These are phyloP conservation scores for Penicillium lagena DNA, from an alignment of 495 filamentous ascomycete genomes.

Conservation along the genomic window DNA sequence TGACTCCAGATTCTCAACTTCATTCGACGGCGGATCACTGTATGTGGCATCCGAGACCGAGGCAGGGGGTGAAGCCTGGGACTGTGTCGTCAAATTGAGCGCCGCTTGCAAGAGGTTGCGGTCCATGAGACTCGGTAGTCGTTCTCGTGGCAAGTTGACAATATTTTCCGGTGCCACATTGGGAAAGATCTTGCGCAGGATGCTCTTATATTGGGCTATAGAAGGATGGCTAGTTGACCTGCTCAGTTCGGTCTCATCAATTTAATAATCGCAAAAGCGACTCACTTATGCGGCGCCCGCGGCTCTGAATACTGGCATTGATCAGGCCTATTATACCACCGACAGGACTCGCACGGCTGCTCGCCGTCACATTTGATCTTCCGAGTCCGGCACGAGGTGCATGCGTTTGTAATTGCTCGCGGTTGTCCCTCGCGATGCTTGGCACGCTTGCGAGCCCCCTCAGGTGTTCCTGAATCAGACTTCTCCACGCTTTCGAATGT, in stretches of 20 bases:
- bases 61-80: conserved; percentile 4
- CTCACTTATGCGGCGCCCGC: conserved; percentile 7
- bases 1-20: conserved; percentile 8
- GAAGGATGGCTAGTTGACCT: too few relatives aligned
- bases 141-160: conserved; percentile 10
- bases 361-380: conserved; percentile 20
- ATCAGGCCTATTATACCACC: conserved; percentile 18
- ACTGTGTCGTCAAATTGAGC: neutral
- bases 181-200: conserved; percentile 13
- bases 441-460: too few relatives aligned
- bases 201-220: neutral
- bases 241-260: too few relatives aligned
- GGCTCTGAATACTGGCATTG: conserved; percentile 6
- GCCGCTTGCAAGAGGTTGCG: neutral
- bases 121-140: conserved; percentile 9
- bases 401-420: neutral
- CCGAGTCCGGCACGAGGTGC: conserved; percentile 16
- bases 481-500: too few relatives aligned
- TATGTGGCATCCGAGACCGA: conserved; percentile 5
- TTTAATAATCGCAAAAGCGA: too few relatives aligned
- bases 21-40: conserved; percentile 6
- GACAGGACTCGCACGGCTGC: conserved; percentile 21
- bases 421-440: too few relatives aligned
- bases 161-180: conserved; percentile 8
- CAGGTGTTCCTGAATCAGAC: too few relatives aligned